These are phyloP conservation scores for Macrophomina phaseolina DNA, from an alignment of 2,329 filamentous ascomycete genomes.

Conservation along the genomic window DNA sequence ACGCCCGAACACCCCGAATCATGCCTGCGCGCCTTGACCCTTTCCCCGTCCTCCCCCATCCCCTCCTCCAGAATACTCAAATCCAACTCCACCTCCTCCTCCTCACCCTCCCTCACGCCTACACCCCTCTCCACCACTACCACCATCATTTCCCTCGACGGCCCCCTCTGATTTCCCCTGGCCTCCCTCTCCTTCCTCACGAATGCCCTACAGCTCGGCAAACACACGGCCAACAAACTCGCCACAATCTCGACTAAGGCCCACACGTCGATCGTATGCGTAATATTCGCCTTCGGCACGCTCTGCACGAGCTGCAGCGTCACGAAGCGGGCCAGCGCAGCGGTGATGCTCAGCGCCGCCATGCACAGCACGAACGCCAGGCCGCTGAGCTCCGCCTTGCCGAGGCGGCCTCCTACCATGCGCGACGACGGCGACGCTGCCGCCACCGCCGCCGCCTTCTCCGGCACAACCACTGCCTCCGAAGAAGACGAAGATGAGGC, in stretches of 20 bases:
- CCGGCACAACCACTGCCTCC: not conserved
- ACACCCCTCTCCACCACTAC: not conserved
- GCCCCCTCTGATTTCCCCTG: constrained; percentile 2
- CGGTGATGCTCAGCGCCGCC: constrained; percentile 36
- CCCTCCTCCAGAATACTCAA: not conserved
- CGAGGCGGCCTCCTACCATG: constrained; percentile 17
- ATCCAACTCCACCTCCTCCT: constrained; percentile 5
- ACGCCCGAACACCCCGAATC: not conserved
- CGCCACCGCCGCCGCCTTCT: no score
- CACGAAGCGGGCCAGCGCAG: constrained; percentile 38
- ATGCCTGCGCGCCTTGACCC: not conserved
- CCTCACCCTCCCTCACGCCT: not conserved
- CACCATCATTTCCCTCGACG: not conserved
- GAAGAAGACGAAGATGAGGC: no score
- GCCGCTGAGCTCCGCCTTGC: constrained; percentile 33
- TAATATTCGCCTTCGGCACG: constrained; percentile 36
- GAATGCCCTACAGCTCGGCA: constrained; percentile 36
- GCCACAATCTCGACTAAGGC: constrained; percentile 41
- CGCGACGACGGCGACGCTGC: no score
- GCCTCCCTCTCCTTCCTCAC: constrained; percentile 30
- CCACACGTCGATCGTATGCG: constrained; percentile 43
- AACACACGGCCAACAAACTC: constrained; percentile 37
- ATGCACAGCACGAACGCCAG: constrained; percentile 39
- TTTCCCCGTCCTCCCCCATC: not conserved
- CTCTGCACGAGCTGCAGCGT: constrained; percentile 36